Base-by-base conservation (phyloP, 176 grass and related monocot genomes). In the Alloteropsis semialata region DNA sequence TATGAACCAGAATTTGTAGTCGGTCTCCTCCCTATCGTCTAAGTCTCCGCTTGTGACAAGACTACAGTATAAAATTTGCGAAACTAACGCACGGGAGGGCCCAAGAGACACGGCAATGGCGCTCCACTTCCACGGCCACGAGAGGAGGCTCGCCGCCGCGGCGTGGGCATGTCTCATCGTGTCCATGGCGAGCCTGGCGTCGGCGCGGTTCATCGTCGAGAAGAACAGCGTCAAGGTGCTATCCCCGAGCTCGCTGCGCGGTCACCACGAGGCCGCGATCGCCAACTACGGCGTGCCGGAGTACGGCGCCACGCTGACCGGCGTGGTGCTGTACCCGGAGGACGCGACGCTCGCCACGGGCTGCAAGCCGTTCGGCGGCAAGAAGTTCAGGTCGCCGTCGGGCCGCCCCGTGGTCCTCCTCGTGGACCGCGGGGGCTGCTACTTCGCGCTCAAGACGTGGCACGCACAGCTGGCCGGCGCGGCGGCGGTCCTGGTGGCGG, bases 381-480 rank as follows among this genome's bases (percentile, higher is more conserved):
- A 21, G 2, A 11, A 65, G 33, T 87, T 98, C 79, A 78, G 66
- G 81, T 95, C 96, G 5, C 79, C 62, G 38, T 93, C 90, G 0
- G 69, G 85, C 3, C 84, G 96, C 0, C 86, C 96, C 0, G 90
- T 98, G 30, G 73, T 98, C 36, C 96, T 95, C n/a, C 92, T 98
- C 22, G 74, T 98, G 60, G 96, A 98, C 84, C 96, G 96, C 21
- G 96, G 96, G 6, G 96, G 90, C 13, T 98, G 96, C 88, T 98
- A 90, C 91, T 95, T 98, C 84, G 92, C 92, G 24, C 79, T 91
- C 74, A 98, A 98, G 89, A 82, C 96, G 90, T 98, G 96, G 96
- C 60, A 98, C 84, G 92, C 90, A 62, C 92, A 98, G 79, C 3
- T 8, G 1, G 96, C 92, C 4, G 96, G 96, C 72, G 96, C 92